Evolutionary conservation across 2,329 filamentous ascomycete genomes (phyloP), one percentile per base, ranked within the genome.

Genomic region (Drechslerella stenobrocha): DNA sequence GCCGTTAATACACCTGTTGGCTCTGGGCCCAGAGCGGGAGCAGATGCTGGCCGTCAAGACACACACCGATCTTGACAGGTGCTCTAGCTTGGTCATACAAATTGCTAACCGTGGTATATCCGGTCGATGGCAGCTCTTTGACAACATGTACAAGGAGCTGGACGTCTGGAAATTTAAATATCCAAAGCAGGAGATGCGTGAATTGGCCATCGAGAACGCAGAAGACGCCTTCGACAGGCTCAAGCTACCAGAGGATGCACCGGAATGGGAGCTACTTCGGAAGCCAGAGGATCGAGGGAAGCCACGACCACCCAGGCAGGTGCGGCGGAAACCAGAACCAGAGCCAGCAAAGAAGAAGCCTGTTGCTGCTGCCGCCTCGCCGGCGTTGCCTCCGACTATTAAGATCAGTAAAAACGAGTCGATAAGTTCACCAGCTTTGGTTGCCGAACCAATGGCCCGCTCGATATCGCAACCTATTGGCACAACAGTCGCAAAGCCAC

Each of bases 91-190:
- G 37, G 52, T 73, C 18, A 70, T 70, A 23, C 69, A 70, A 24
- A 57, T 73, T 35, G 72, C 59, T n/a, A 71, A 70, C 15, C 70
- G 67, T 28, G 64, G 51, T 28, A 51, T 48, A 30, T 67, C 50
- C 23, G 71, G 70, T 18, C 64, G 72, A 46, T 73, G 72, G 72
- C 55, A 69, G 37, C 53, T 73, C 13, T 65, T 72, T 15, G 72
- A 73, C 44, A 59, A 70, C 13, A 64, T 72, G 47, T 73, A 73
- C 45, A 72, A 71, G 47, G 70, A 73, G n/a, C 60, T 73, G 50
- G 72, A 73, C 42, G 28, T 73, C 15, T 73, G 71, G 71, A 72
- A 71, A 40, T 73, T 73, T 45, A 71, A 70, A 13, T 73, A 73
- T 47, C 69, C 69, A 22, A 70, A 70, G 22, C 61, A 57, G 24